These are phyloP conservation scores for Tetrahymena malaccensis DNA, from an alignment of 73 alveolate species.

Conservation along the genomic window DNA sequence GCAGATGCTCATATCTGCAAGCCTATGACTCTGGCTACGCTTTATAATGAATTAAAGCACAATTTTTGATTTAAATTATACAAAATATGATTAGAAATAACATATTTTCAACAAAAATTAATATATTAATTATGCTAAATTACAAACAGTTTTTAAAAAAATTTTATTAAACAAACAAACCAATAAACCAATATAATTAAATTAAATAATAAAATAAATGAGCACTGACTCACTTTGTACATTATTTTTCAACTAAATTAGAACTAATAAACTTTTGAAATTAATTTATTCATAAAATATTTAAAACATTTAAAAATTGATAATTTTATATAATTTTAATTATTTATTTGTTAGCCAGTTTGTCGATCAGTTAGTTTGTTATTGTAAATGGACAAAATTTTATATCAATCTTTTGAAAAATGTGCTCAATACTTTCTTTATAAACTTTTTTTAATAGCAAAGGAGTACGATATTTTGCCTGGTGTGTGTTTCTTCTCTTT, in stretches of 20 bases:
- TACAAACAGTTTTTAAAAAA: neutral
- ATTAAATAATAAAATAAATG: too few species aligned
- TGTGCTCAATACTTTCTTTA: too few species aligned
- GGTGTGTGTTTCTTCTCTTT: too few species aligned
- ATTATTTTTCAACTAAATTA: neutral
- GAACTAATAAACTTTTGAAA: neutral
- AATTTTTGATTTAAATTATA: neutral
- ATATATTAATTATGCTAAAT: neutral
- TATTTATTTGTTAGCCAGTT: too few species aligned
- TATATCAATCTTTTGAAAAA: too few species aligned
- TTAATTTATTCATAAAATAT: too few species aligned
- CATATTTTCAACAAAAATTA: neutral
- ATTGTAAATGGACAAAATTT: too few species aligned
- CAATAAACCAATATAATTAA: too few species aligned
- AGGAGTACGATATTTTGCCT: neutral
- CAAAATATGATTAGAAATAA: neutral
- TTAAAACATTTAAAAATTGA: neutral
- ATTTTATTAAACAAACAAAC: neutral
- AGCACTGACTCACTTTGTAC: neutral
- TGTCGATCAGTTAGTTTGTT: too few species aligned
- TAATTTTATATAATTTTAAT: too few species aligned
- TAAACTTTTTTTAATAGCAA: too few species aligned
- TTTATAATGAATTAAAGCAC: neutral
- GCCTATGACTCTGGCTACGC: neutral
- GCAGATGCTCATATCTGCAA: neutral